A percentile compares a stretch with the other conserved stretches of the same genome.
phyloP scores from a whole-genome alignment of 2,329 filamentous ascomycete species.

The Fusarium azukiicola region DNA sequence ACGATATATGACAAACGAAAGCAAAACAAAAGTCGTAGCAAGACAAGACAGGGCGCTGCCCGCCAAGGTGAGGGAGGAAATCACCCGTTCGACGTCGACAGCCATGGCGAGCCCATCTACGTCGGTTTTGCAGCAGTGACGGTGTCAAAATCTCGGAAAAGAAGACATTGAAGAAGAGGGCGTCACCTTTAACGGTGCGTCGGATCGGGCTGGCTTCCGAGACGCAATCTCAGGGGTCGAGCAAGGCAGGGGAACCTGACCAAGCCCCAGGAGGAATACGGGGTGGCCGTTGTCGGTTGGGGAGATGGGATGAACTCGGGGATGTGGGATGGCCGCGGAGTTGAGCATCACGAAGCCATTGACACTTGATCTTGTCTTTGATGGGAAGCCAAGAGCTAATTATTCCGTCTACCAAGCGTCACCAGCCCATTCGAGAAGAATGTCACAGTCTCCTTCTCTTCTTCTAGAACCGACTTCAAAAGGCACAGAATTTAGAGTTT shows the following conservation, averaged over 20 bases:
- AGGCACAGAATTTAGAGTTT: conserved; percentile 40
- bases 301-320: background rate
- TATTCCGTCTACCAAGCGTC: background rate
- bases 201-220: background rate
- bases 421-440: background rate
- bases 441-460: background rate
- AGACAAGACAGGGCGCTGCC: conserved; percentile 49
- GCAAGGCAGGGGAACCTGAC: conserved; percentile 8
- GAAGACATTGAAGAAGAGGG: background rate
- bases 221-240: background rate
- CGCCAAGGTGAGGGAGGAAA: conserved; percentile 50
- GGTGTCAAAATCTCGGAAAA: conserved; percentile 1
- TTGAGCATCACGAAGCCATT: background rate
- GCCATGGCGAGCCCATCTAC: conserved; percentile 31
- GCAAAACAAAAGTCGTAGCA: conserved; percentile 47
- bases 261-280: background rate
- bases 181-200: conserved; percentile 5
- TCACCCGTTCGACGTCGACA: conserved; percentile 39
- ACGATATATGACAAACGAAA: conserved; percentile 48
- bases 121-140: background rate
- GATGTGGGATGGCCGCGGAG: background rate
- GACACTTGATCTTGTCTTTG: background rate
- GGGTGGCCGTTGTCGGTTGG: background rate
- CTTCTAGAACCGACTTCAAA: background rate
- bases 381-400: background rate